A percentile compares a stretch with the other conserved stretches of the same genome.
Evolutionary conservation across 768 basidiomycete genomes (phyloP).

Genomic region (Guyanaporus albipodus): DNA sequence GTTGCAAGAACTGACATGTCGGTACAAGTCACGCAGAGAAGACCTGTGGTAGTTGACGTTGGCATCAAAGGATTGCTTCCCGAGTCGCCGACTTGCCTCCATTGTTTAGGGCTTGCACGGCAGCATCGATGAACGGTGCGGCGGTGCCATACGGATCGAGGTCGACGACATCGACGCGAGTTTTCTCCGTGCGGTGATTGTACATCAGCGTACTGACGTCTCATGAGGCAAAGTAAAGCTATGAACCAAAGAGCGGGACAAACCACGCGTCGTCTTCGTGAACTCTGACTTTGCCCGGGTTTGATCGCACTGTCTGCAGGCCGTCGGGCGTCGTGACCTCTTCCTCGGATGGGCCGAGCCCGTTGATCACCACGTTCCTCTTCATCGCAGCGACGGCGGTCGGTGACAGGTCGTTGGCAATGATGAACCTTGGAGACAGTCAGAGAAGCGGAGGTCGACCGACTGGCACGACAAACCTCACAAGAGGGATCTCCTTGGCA

Average conservation of each 20-base stretch:
- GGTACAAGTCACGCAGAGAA: constrained; percentile 95
- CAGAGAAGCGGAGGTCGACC: constrained; percentile 7
- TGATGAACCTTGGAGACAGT: constrained; percentile 72
- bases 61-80: not conserved
- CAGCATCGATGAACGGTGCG: constrained; percentile 93
- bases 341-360: constrained; percentile 43
- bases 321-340: constrained; percentile 11
- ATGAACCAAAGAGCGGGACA: constrained; percentile 13
- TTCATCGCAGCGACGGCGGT: constrained; percentile 82
- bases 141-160: constrained; percentile 98
- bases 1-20: constrained; percentile 93
- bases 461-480: constrained; percentile 54
- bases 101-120: constrained; percentile 83
- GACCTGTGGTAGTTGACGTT: constrained; percentile 38
- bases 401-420: constrained; percentile 90
- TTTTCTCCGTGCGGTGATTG: constrained; percentile 66
- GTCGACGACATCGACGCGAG: constrained; percentile 91
- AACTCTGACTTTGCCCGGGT: constrained; percentile 60
- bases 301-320: constrained; percentile 10
- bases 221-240: not conserved
- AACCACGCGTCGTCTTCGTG: constrained; percentile 96
- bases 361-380: constrained; percentile 81
- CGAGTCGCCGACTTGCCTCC: constrained; percentile 57
- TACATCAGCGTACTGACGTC: constrained; percentile 79
- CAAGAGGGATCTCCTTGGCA: constrained; percentile 91